Base-by-base conservation (phyloP, 1,139 yeast genomes). In the Yamadazyma dushanensis region DNA sequence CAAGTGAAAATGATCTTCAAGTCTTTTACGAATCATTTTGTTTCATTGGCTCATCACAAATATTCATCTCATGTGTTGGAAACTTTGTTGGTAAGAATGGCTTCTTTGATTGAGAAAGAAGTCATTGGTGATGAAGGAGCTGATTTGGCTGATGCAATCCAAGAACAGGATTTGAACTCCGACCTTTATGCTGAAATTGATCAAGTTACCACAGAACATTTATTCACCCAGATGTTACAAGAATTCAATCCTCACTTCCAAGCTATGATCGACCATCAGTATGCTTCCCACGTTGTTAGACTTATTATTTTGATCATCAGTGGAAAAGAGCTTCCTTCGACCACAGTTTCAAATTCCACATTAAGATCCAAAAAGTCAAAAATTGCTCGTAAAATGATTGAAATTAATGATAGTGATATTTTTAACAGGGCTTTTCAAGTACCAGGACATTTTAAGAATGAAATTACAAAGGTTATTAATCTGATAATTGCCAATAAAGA, bases 51-150 rank as follows among this genome's bases (percentile, higher is more conserved):
- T 2, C 81, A 80, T 49, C 97, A 92, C 53, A 89, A 90, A 56
- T 92, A 88, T 57, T 82, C 97, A 1, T 90, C 97, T 0, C 98
- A 92, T 58, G 95, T 94, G 36, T 70, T 89, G 35, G 98, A 92
- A 57, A 87, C 97, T 0, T 69, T 90, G 33, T 61, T 92, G 26
- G 87, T 84, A 20, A 70, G 94, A 55, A 61, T 78, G 35, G 94
- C 96, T 1, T 80, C 88, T 1, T 59, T 85, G 40, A 73, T 87
- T 17, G 96, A 89, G 57, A 79, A 78, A 46, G 96, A 86, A 41
- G 52, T 70, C 29, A 53, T 61, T 8, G 56, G 54, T 29, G 45
- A 54, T 63, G 54, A 67, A 59, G 59, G 57, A 25, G 59, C 39
- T 43, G 54, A 50, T 4, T 59, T 53, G n/a, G 59, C 51, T 26